phyloP scores from a whole-genome alignment of 2,329 filamentous ascomycete genomes.

The Epichloe typhina region DNA sequence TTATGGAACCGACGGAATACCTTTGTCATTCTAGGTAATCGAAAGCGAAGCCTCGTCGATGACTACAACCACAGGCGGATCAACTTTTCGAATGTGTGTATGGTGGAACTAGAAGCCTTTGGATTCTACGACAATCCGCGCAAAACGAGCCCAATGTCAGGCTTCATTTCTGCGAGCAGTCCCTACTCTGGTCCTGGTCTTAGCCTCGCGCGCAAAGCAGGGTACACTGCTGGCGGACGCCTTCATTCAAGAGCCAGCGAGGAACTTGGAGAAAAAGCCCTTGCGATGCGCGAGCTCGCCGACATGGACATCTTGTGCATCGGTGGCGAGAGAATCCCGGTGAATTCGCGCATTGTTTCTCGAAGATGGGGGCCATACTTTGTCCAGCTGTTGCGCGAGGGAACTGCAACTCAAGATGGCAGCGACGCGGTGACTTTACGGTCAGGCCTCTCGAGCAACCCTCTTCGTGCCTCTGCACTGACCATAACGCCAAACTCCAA shows the following conservation, averaged over 20 bases:
- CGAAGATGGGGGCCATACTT: slow-evolving; percentile 94
- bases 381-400: slow-evolving; percentile 78
- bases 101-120: slow-evolving; percentile 95
- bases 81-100: slow-evolving; percentile 92
- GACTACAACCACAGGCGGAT: slow-evolving; percentile 97
- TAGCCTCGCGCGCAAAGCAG: slow-evolving; percentile 45
- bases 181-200: slow-evolving; percentile 45
- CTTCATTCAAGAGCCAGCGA: slow-evolving; percentile 66
- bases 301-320: slow-evolving; percentile 97
- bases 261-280: slow-evolving; percentile 69
- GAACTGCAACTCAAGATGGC: slow-evolving; percentile 56
- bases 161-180: slow-evolving; percentile 72
- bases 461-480: slow-evolving; percentile 63
- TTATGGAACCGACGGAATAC: slow-evolving; percentile 88
- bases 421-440: slow-evolving; percentile 65
- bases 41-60: slow-evolving; percentile 85
- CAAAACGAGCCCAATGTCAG: slow-evolving; percentile 62
- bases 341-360: slow-evolving; percentile 81
- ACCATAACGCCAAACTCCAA: slow-evolving; percentile 65
- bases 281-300: slow-evolving; percentile 69
- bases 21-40: slow-evolving; percentile 89
- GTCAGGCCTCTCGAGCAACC: slow-evolving; percentile 44
- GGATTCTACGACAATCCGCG: slow-evolving; percentile 94
- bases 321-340: slow-evolving; percentile 78
- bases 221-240: slow-evolving; percentile 60